Base-by-base conservation (phyloP, 139 green algal species). In the Chlorella sorokiniana region DNA sequence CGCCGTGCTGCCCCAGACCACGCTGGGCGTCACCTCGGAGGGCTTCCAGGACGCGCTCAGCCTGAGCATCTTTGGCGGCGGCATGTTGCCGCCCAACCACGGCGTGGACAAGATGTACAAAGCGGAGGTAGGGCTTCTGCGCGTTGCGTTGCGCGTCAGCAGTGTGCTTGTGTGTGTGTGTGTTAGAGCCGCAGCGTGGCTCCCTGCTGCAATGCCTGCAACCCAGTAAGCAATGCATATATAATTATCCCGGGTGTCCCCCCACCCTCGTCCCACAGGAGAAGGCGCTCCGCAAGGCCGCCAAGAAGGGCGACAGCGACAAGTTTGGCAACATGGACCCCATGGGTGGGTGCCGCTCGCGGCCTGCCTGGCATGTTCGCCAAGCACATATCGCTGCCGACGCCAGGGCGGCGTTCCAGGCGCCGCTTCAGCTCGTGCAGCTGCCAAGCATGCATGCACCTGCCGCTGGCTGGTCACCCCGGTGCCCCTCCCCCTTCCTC, bases 1-100 rank as follows among this genome's bases (percentile, higher is more conserved):
- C 51, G 65, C 81, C 14, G n/a, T 79, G n/a, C 56, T 83, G 25
- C 72, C 69, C 14, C 85, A 91, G n/a, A 87, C 86, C 5, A 85
- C 88, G n/a, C 83, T 97, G 35, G 94, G 94, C 20, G 86, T 90
- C 16, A 87, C 89, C 0, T 92, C 88, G 0, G 95, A 98, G 86
- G 78, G 81, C 18, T 97, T 98, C 73, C 76, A 62, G 8, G 92
- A 96, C 72, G 74, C 81, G 14, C 83, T 98, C 10, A 83, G 77
- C 35, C 40, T 82, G 5, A 37, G 54, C 40, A 69, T 88, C 23
- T 85, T 85, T 61, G 79, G 84, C 8, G 84, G 84, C 23, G 82
- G 63, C 56, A 69, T 88, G 79, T 44, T 92, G 42, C 77, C 68
- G 27, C 54, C 67, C 45, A 91, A 95, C 83, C 89, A 91, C 35